These are phyloP conservation scores for Cercospora brassicicola DNA, from an alignment of 2,329 filamentous ascomycete genomes.

Conservation along the genomic window DNA sequence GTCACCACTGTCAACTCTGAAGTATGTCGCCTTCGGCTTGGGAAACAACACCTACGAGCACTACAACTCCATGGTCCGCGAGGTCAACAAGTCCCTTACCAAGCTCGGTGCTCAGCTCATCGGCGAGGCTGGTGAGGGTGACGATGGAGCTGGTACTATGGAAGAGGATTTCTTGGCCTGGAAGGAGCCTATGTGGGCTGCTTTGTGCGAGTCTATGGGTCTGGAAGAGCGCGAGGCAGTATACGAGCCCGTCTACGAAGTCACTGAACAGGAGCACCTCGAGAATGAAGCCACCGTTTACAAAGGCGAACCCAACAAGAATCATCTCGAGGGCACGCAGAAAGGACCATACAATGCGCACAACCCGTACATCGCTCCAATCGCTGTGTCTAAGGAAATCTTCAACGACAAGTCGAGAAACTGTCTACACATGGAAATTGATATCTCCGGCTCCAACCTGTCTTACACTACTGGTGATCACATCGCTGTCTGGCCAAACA, in stretches of 20 bases:
- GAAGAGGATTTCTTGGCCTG: slow-evolving; percentile 98
- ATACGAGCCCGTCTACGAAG: slow-evolving; percentile 88
- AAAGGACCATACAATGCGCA: slow-evolving; percentile 94
- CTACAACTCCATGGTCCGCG: slow-evolving; percentile 98
- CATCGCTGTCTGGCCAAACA: slow-evolving; percentile 95
- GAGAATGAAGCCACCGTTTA: slow-evolving; percentile 79
- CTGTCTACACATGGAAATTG: slow-evolving; percentile 94
- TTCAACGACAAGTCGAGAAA: slow-evolving; percentile 89
- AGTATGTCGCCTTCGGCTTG: slow-evolving; percentile 92
- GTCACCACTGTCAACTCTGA: slow-evolving; percentile 75
- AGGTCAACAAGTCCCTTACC: slow-evolving; percentile 76
- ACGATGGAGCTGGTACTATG: slow-evolving; percentile 98
- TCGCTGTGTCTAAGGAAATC: slow-evolving; percentile 84
- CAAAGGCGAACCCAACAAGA: slow-evolving; percentile 77
- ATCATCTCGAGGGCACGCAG: slow-evolving; percentile 80
- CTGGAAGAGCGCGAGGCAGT: slow-evolving; percentile 93
- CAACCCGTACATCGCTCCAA: slow-evolving; percentile 83
- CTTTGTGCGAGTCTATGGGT: slow-evolving; percentile 76
- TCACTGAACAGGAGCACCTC: slow-evolving; percentile 68
- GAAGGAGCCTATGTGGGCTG: slow-evolving; percentile 99
- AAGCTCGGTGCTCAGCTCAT: slow-evolving; percentile 83
- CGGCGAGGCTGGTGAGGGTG: slow-evolving; percentile 86
- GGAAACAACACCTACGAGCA: slow-evolving; percentile 99
- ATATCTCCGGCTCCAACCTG: slow-evolving; percentile 84
- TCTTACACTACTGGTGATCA: slow-evolving; percentile 96